A percentile compares a stretch with the other conserved stretches of the same genome.
These are phyloP conservation scores for Phytophthora macrochlamydospora DNA, from an alignment of 352 stramenopile genomes.

Conservation along the genomic window DNA sequence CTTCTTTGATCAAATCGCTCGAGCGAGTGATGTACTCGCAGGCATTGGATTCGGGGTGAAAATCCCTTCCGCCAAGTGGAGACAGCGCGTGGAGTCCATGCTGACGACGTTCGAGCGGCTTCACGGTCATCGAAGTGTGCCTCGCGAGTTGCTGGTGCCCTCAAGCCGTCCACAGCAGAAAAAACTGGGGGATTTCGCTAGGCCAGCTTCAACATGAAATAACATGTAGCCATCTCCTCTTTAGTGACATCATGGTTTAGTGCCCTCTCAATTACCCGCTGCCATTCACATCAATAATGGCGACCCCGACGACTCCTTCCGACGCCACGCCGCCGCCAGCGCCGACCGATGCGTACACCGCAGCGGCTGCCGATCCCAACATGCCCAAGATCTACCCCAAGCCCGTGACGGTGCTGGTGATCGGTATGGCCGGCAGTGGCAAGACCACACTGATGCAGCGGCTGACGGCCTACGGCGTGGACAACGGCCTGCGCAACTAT, in stretches of 20 bases:
- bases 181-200: slow-evolving; percentile 6
- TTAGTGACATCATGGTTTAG: neutral
- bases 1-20: slow-evolving; percentile 11
- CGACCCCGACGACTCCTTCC: slow-evolving; percentile 10
- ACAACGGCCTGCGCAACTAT: slow-evolving; percentile 89
- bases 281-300: slow-evolving; percentile 25
- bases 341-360: slow-evolving; percentile 20
- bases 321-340: slow-evolving; percentile 14
- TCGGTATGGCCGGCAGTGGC: slow-evolving; percentile 97
- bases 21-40: slow-evolving; percentile 9
- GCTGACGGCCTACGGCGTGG: slow-evolving; percentile 70
- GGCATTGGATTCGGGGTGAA: slow-evolving; percentile 2
- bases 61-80: slow-evolving; percentile 12
- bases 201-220: slow-evolving; percentile 6
- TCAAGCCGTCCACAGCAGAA: slow-evolving; percentile 13
- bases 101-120: slow-evolving; percentile 19
- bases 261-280: neutral
- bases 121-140: slow-evolving; percentile 13
- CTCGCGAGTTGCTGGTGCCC: slow-evolving; percentile 16
- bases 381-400: slow-evolving; percentile 65
- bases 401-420: slow-evolving; percentile 85
- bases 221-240: neutral
- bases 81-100: slow-evolving; percentile 13
- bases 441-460: slow-evolving; percentile 97
- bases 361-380: slow-evolving; percentile 25